Evolutionary conservation across 2,329 filamentous ascomycete genomes (phyloP).

Genomic region (Ophiostoma ips): DNA sequence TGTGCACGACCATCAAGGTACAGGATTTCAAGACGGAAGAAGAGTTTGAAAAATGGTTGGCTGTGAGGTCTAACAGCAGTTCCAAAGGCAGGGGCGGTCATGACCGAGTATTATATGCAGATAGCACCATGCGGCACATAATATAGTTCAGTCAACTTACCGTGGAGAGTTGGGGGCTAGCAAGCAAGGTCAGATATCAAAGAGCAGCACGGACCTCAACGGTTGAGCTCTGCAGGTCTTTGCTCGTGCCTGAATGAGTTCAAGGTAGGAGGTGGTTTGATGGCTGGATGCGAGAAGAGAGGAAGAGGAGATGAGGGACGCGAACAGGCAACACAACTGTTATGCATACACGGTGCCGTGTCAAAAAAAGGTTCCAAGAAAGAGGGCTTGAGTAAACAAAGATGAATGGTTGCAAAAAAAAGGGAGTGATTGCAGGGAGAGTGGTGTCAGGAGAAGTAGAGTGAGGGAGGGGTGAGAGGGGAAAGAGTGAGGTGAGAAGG

Average conservation of each 20-base stretch:
- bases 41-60: too few relatives aligned
- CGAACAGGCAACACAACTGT: not conserved
- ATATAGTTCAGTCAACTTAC: too few relatives aligned
- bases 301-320: not conserved
- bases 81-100: too few relatives aligned
- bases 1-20: too few relatives aligned
- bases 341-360: slow-evolving; percentile 11
- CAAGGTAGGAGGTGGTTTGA: not conserved
- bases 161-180: too few relatives aligned
- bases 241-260: too few relatives aligned
- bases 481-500: not conserved
- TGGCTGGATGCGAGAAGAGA: not conserved
- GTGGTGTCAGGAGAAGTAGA: not conserved
- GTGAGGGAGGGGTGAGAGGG: not conserved
- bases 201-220: not conserved
- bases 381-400: slow-evolving; percentile 3
- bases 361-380: slow-evolving; percentile 15
- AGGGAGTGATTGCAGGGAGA: not conserved
- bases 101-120: too few relatives aligned
- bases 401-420: slow-evolving; percentile 5
- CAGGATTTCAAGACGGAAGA: too few relatives aligned
- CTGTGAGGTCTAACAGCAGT: too few relatives aligned
- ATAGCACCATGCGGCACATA: too few relatives aligned
- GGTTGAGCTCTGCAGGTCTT: not conserved
- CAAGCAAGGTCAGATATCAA: not conserved